Percentiles rank a stretch among this genome's conserved stretches.
phyloP scores from a whole-genome alignment of 192 early-diverging fungal species.

The Pilaira anomala region DNA sequence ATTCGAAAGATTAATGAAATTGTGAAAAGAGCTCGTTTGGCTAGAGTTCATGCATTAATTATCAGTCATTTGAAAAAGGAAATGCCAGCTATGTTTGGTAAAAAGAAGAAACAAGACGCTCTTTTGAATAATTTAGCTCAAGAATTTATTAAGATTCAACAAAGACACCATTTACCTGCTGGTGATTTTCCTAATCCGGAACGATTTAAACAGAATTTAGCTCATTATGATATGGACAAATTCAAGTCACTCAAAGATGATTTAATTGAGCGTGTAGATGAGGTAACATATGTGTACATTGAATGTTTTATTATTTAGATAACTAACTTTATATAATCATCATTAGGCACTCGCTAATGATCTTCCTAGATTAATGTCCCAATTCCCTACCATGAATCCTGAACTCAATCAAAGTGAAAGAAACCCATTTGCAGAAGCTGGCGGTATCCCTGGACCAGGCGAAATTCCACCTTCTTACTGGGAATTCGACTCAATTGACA shows the following conservation, averaged over 20 bases:
- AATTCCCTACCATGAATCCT: slow-evolving; percentile 38
- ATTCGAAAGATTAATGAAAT: slow-evolving; percentile 85
- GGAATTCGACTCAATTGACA: slow-evolving; percentile 37
- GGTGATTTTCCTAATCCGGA: slow-evolving; percentile 49
- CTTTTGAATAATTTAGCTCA: slow-evolving; percentile 63
- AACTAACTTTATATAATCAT: neutral
- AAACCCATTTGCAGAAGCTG: slow-evolving; percentile 36
- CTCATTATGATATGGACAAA: slow-evolving; percentile 47
- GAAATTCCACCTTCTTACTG: slow-evolving; percentile 37
- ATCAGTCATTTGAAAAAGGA: slow-evolving; percentile 71
- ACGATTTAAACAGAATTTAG: slow-evolving; percentile 37
- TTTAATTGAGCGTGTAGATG: slow-evolving; percentile 38
- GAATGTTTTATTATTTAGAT: neutral
- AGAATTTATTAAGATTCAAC: slow-evolving; percentile 68
- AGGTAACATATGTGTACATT: slow-evolving; percentile 23
- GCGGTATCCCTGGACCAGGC: slow-evolving; percentile 4
- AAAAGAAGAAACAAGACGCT: slow-evolving; percentile 68
- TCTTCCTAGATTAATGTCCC: slow-evolving; percentile 41
- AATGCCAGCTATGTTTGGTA: slow-evolving; percentile 77
- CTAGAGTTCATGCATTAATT: slow-evolving; percentile 73
- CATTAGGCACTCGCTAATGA: slow-evolving; percentile 42
- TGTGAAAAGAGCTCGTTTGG: slow-evolving; percentile 75
- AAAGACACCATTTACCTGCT: slow-evolving; percentile 59
- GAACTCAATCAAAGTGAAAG: slow-evolving; percentile 34
- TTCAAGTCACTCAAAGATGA: slow-evolving; percentile 48